These are phyloP conservation scores for Saccharomycopsis fodiens DNA, from an alignment of 805 yeast species.

Conservation along the genomic window DNA sequence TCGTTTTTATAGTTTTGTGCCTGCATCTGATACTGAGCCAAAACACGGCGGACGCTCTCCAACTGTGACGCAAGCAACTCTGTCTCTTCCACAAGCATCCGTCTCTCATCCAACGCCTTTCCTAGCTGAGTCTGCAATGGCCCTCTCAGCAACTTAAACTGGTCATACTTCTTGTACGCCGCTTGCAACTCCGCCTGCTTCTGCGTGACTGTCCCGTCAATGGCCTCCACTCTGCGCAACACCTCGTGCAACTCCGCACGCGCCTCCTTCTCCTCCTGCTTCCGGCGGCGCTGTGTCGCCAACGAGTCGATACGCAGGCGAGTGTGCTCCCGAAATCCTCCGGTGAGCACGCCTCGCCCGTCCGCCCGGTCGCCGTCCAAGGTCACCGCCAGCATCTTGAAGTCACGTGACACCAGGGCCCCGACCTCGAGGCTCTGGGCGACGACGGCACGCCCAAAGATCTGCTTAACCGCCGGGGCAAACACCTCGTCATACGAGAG, in stretches of 20 bases:
- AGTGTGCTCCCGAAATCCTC: conserved; percentile 74
- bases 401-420: conserved; percentile 52
- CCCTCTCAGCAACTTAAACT: conserved; percentile 34
- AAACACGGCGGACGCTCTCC: conserved; percentile 29
- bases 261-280: conserved; percentile 36
- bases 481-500: conserved; percentile 52
- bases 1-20: conserved; percentile 42
- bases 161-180: conserved; percentile 34
- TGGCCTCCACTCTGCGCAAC: conserved; percentile 30
- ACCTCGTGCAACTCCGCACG: conserved; percentile 34
- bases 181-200: conserved; percentile 38
- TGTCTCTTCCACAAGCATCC: conserved; percentile 38
- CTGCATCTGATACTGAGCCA: conserved; percentile 33
- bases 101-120: conserved; percentile 34
- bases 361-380: conserved; percentile 89
- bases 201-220: conserved; percentile 46
- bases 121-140: conserved; percentile 37
- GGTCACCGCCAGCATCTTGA: conserved; percentile 70
- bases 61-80: conserved; percentile 30
- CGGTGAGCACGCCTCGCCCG: conserved; percentile 74
- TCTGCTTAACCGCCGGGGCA: conserved; percentile 63
- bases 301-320: conserved; percentile 66
- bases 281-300: conserved; percentile 46
- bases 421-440: conserved; percentile 65
- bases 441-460: conserved; percentile 77